Evolutionary conservation across 768 basidiomycete species (phyloP).

Genomic region (Auriscalpium orientale): DNA sequence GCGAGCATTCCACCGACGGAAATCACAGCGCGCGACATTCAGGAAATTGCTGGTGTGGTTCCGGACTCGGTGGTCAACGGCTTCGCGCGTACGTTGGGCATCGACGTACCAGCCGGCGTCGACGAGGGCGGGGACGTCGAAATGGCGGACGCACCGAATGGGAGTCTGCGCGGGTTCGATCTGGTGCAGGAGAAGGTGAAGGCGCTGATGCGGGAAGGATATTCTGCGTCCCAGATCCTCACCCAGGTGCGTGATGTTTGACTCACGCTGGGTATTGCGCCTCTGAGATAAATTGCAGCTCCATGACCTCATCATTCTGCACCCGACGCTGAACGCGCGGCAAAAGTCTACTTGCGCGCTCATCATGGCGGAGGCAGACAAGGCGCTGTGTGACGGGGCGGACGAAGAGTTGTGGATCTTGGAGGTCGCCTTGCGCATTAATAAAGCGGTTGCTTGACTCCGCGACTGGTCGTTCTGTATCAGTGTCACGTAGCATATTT

Average conservation of each 20-base stretch:
- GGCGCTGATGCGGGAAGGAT: constrained; percentile 78
- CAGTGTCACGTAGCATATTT: background rate
- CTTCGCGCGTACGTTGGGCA: constrained; percentile 65
- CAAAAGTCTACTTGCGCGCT: constrained; percentile 79
- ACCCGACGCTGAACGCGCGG: constrained; percentile 70
- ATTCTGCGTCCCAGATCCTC: constrained; percentile 84
- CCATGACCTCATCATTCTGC: constrained; percentile 82
- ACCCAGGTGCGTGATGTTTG: constrained; percentile 55
- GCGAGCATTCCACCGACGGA: constrained; percentile 64
- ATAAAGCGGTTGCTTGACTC: constrained; percentile 45
- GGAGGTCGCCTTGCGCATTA: constrained; percentile 75
- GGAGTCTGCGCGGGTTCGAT: constrained; percentile 41
- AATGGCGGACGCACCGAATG: constrained; percentile 18
- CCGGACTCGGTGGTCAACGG: constrained; percentile 64
- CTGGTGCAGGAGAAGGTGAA: constrained; percentile 66
- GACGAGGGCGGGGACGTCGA: constrained; percentile 44
- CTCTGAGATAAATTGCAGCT: constrained; percentile 41
- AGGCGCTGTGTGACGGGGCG: constrained; percentile 90
- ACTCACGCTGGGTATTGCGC: constrained; percentile 18
- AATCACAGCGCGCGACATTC: constrained; percentile 73
- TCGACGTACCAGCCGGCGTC: constrained; percentile 42
- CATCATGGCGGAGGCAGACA: constrained; percentile 90
- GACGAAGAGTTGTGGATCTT: constrained; percentile 96
- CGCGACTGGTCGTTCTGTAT: background rate
- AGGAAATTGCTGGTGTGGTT: constrained; percentile 96